These are phyloP conservation scores for Elongisporangium senticosum DNA, from an alignment of 352 stramenopile genomes.

Conservation along the genomic window DNA sequence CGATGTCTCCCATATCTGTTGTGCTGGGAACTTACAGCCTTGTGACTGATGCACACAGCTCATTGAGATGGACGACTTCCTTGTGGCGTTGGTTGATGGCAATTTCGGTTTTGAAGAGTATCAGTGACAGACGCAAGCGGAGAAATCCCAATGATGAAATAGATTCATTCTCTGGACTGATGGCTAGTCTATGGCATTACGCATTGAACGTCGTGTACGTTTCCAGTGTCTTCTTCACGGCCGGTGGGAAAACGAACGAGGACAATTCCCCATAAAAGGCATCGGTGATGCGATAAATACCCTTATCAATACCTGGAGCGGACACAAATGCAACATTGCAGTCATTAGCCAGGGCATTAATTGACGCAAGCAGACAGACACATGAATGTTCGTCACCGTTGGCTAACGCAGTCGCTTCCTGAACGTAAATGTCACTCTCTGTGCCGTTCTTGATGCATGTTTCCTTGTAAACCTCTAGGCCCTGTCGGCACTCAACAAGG, in stretches of 20 bases:
- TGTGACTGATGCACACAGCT: constrained; percentile 16
- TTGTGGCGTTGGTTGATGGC: constrained; percentile 23
- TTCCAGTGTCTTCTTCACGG: constrained; percentile 41
- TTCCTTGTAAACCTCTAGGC: constrained; percentile 61
- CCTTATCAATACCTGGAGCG: constrained; percentile 59
- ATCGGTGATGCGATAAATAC: constrained; percentile 72
- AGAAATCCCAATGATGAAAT: neutral
- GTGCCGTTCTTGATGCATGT: constrained; percentile 61
- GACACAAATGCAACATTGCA: neutral
- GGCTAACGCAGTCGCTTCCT: constrained; percentile 49
- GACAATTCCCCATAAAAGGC: constrained; percentile 59
- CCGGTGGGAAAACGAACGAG: constrained; percentile 42
- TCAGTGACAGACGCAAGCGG: constrained; percentile 3
- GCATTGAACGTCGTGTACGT: constrained; percentile 38
- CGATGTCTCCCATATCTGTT: constrained; percentile 1
- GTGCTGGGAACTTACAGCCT: neutral
- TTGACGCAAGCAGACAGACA: neutral
- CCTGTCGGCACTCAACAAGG: constrained; percentile 59
- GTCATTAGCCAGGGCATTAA: neutral
- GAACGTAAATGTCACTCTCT: constrained; percentile 51
- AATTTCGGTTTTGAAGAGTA: constrained; percentile 36
- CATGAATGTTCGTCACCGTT: constrained; percentile 28
- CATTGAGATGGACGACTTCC: constrained; percentile 47
- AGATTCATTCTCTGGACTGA: constrained; percentile 9
- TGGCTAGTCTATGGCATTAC: constrained; percentile 19